Percentiles rank a stretch among this genome's conserved stretches.
Conservation (phyloP, 2,329 filamentous ascomycete species). For the Salinomyces thailandicus region DNA sequence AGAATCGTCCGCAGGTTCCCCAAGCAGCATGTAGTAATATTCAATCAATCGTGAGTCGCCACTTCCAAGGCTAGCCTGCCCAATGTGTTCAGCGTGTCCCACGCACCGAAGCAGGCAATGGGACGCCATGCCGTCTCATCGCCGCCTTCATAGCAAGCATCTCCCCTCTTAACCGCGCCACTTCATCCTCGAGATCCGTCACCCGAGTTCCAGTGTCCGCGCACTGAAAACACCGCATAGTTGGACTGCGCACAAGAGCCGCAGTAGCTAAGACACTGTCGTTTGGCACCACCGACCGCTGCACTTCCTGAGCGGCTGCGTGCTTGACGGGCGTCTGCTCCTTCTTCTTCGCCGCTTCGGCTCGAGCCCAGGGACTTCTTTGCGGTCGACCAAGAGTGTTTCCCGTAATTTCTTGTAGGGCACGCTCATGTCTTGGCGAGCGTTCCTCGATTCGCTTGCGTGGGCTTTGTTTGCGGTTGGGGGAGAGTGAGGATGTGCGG, state of each 20-base stretch:
- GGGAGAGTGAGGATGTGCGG: slow-evolving; percentile 17
- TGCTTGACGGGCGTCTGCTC: not conserved
- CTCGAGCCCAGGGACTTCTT: slow-evolving; percentile 17
- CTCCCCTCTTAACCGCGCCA: slow-evolving; percentile 19
- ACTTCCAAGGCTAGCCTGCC: too few relatives aligned
- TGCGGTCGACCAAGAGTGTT: slow-evolving; percentile 4
- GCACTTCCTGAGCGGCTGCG: not conserved
- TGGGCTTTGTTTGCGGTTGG: slow-evolving; percentile 1
- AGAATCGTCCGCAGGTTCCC: too few relatives aligned
- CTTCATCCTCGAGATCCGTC: slow-evolving; percentile 15
- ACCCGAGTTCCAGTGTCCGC: slow-evolving; percentile 6
- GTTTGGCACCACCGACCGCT: not conserved
- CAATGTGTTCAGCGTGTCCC: too few relatives aligned
- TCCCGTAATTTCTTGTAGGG: slow-evolving; percentile 4
- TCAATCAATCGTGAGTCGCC: too few relatives aligned
- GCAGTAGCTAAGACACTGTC: not conserved
- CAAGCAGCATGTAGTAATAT: too few relatives aligned
- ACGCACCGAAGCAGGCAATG: slow-evolving; percentile 5
- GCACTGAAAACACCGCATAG: slow-evolving; percentile 1
- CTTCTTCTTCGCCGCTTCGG: slow-evolving; percentile 9
- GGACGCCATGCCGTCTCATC: slow-evolving; percentile 15
- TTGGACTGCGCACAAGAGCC: slow-evolving; percentile 1
- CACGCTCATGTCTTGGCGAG: not conserved
- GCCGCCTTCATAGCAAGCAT: slow-evolving; percentile 17
- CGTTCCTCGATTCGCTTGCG: not conserved